Evolutionary conservation across 192 early-diverging fungal genomes (phyloP).

Genomic region (Bifiguratus adelaidae): DNA sequence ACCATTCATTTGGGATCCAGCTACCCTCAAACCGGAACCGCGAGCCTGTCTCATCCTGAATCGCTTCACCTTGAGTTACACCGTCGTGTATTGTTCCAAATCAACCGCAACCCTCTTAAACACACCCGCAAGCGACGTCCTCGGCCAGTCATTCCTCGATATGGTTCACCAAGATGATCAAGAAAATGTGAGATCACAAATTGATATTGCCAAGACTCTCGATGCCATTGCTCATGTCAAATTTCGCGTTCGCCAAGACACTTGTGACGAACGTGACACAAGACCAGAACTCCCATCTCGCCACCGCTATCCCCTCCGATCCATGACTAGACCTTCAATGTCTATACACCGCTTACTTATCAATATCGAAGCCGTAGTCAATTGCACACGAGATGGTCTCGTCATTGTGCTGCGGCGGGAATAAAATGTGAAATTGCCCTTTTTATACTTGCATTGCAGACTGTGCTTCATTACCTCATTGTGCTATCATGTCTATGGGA

Average conservation of each 20-base stretch:
- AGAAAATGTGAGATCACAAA: conserved; percentile 11
- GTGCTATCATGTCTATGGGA: too few relatives aligned
- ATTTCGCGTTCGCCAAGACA: too few relatives aligned
- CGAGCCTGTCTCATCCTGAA: conserved; percentile 25
- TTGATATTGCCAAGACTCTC: conserved; percentile 20
- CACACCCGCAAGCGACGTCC: conserved; percentile 4
- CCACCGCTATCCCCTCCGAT: too few relatives aligned
- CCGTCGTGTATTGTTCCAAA: conserved; percentile 22
- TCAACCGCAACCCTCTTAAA: conserved; percentile 15
- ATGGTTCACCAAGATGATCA: conserved; percentile 18
- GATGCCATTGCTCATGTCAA: conserved; percentile 13
- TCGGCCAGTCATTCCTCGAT: conserved; percentile 17
- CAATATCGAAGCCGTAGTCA: not conserved
- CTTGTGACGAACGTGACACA: too few relatives aligned
- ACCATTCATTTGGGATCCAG: conserved; percentile 15
- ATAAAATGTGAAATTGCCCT: too few relatives aligned
- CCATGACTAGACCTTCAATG: not conserved
- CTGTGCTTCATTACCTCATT: too few relatives aligned
- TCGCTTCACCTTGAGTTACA: conserved; percentile 14
- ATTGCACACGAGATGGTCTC: not conserved
- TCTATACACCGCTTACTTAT: not conserved
- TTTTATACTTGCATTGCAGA: too few relatives aligned
- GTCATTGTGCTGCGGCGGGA: not conserved
- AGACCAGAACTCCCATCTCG: too few relatives aligned
- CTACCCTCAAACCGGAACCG: conserved; percentile 14